phyloP scores from a whole-genome alignment of 345 rosid species.

The Citropsis articulata region DNA sequence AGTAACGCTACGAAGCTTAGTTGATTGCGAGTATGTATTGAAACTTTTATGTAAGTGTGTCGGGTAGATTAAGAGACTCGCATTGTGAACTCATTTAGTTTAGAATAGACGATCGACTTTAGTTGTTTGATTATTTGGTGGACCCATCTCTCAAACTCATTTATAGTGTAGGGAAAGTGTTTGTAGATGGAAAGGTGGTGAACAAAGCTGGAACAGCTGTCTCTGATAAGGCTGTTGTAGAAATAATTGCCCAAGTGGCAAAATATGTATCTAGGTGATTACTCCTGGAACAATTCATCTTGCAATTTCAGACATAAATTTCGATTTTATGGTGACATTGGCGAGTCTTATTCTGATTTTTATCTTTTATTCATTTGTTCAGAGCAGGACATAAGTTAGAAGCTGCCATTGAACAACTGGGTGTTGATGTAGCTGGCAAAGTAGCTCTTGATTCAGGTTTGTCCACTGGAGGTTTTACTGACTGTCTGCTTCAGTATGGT shows the following conservation, averaged over 20 bases:
- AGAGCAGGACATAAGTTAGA: conserved; percentile 94
- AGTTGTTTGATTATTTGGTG: conserved; percentile 8
- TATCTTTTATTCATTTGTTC: conserved; percentile 25
- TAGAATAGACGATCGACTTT: background rate
- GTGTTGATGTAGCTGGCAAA: conserved; percentile 80
- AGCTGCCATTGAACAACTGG: conserved; percentile 88
- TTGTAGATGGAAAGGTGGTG: conserved; percentile 79
- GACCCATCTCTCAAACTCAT: background rate
- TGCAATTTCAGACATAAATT: conserved; percentile 9
- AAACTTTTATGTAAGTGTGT: background rate
- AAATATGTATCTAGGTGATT: conserved; percentile 99
- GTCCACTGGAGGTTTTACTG: conserved; percentile 95
- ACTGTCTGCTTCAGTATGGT: conserved; percentile 91
- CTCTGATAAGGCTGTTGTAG: conserved; percentile 61
- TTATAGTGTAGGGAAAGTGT: conserved; percentile 64
- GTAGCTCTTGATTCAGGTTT: conserved; percentile 93
- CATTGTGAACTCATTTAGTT: background rate
- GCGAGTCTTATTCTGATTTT: background rate
- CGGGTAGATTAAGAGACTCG: background rate
- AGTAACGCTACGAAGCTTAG: background rate
- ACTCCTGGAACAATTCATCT: conserved; percentile 27
- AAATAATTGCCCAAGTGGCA: conserved; percentile 77
- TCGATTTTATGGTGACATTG: background rate
- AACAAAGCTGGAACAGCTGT: conserved; percentile 89
- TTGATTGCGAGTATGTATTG: too few species aligned